Conservation (phyloP, 1,139 yeast species). For the Candida frijolesensis region DNA sequence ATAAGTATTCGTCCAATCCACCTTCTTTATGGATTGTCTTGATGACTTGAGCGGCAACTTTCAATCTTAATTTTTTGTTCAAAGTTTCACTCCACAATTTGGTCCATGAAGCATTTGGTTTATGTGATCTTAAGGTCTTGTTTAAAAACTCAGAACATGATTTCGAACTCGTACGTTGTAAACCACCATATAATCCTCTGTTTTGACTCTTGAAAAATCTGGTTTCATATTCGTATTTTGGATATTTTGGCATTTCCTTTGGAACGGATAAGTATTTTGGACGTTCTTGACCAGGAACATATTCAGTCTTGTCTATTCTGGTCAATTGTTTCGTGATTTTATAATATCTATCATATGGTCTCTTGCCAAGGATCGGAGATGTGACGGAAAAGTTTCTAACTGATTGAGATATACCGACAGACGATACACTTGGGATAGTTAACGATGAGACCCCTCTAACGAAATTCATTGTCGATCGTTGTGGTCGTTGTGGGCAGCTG, state of each 20-base stretch:
- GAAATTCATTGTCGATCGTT: slow-evolving; percentile 4
- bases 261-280: slow-evolving; percentile 47
- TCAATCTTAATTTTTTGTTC: slow-evolving; percentile 53
- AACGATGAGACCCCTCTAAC: slow-evolving; percentile 2
- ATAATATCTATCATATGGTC: slow-evolving; percentile 30
- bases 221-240: slow-evolving; percentile 83
- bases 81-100: slow-evolving; percentile 84
- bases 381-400: slow-evolving; percentile 4
- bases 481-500: not conserved
- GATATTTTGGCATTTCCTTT: slow-evolving; percentile 50
- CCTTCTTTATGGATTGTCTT: slow-evolving; percentile 90
- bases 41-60: slow-evolving; percentile 79
- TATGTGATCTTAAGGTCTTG: slow-evolving; percentile 75
- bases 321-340: slow-evolving; percentile 44
- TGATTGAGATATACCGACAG: not conserved
- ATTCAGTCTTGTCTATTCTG: slow-evolving; percentile 37
- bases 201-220: slow-evolving; percentile 80
- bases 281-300: slow-evolving; percentile 40
- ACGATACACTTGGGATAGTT: slow-evolving; percentile 1
- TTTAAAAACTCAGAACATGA: slow-evolving; percentile 75
- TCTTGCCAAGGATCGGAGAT: slow-evolving; percentile 4
- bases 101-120: slow-evolving; percentile 77
- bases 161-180: slow-evolving; percentile 76
- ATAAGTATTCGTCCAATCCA: slow-evolving; percentile 84
- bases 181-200: slow-evolving; percentile 88